These are phyloP conservation scores for Bimuria novae-zelandiae DNA, from an alignment of 2,329 filamentous ascomycete genomes.

Conservation along the genomic window DNA sequence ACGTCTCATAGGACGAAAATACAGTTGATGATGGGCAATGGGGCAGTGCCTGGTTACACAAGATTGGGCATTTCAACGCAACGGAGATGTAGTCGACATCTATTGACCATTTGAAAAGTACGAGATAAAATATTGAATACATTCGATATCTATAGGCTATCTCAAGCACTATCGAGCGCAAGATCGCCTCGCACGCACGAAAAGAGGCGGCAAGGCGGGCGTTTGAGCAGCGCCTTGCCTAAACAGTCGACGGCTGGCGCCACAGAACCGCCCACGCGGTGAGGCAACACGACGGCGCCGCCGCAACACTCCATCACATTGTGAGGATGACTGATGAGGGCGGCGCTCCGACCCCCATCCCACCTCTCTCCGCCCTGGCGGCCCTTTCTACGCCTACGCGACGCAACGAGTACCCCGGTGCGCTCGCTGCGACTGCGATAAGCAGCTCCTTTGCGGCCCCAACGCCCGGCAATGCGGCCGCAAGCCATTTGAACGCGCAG, in stretches of 20 bases:
- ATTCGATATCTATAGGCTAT: background rate
- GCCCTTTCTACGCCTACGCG: constrained; percentile 12
- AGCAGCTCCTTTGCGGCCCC: constrained; percentile 16
- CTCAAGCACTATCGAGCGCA: background rate
- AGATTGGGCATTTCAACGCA: background rate
- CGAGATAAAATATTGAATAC: background rate
- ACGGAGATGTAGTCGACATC: no score
- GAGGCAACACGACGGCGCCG: constrained; percentile 31
- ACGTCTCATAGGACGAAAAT: background rate
- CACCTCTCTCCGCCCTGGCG: constrained; percentile 20
- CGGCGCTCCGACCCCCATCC: constrained; percentile 23
- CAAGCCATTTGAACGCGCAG: constrained; percentile 30
- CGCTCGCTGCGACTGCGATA: constrained; percentile 7
- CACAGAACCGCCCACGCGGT: constrained; percentile 16
- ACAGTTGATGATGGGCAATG: background rate
- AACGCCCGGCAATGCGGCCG: constrained; percentile 24
- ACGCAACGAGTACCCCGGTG: constrained; percentile 4
- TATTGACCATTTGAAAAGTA: no score
- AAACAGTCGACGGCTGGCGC: background rate
- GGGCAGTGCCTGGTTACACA: background rate
- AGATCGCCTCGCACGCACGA: background rate
- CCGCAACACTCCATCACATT: constrained; percentile 35
- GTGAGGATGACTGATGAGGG: constrained; percentile 31
- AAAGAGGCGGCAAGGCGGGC: background rate
- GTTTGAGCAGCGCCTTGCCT: background rate